Percentiles rank a stretch among this genome's conserved stretches.
Evolutionary conservation across 345 rosid genomes (phyloP).

Genomic region (Hirschfeldia incana): DNA sequence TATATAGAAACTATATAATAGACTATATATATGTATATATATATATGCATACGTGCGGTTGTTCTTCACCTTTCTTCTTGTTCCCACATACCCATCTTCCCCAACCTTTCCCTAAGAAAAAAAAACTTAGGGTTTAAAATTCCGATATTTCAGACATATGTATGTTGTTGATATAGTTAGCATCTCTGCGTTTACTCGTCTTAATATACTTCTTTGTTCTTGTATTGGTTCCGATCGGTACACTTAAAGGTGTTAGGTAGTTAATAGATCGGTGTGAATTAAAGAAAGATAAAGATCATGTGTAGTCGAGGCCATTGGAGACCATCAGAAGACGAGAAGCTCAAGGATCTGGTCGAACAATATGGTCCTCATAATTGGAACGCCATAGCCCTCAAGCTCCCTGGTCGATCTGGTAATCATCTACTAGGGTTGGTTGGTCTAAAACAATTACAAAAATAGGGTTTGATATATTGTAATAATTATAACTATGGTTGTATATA

Average conservation of each 20-base stretch:
- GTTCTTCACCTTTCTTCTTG: constrained; percentile 44
- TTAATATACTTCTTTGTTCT: background rate
- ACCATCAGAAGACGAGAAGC: constrained; percentile 74
- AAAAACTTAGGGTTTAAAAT: constrained; percentile 21
- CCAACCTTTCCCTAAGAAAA: constrained; percentile 27
- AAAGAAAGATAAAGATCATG: constrained; percentile 42
- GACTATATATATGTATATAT: constrained; percentile 1
- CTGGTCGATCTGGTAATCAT: constrained; percentile 63
- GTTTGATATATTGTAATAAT: background rate
- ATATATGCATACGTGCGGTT: constrained; percentile 25
- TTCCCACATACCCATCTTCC: constrained; percentile 40
- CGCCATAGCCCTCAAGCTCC: constrained; percentile 76
- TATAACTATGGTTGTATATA: background rate
- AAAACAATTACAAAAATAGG: constrained; percentile 5
- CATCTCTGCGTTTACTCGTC: background rate
- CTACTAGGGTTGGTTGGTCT: constrained; percentile 12
- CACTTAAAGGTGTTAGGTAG: background rate
- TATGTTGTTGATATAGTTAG: constrained; percentile 1
- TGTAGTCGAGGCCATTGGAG: constrained; percentile 80
- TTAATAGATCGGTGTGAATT: constrained; percentile 6
- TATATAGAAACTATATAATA: background rate
- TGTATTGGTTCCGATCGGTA: background rate
- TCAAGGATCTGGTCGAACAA: constrained; percentile 58
- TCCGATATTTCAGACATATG: background rate
- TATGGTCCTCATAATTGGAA: constrained; percentile 86